phyloP scores from a whole-genome alignment of 306 rosid species.

The Leucaena leucocephala region DNA sequence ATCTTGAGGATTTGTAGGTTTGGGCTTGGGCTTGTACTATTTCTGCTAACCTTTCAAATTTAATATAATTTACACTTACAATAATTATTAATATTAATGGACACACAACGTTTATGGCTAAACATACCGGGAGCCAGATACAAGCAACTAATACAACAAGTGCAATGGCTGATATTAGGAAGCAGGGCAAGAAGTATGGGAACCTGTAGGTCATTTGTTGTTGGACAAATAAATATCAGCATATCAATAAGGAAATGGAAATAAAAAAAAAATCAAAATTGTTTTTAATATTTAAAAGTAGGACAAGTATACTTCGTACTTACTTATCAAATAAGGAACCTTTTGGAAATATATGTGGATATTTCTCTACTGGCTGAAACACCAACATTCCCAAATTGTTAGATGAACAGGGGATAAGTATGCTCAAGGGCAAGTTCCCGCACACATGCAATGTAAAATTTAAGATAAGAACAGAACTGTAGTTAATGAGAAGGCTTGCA shows the following conservation, averaged over 20 bases:
- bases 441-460: too few relatives aligned
- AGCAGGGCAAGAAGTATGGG: conserved; percentile 52
- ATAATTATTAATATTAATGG: not conserved
- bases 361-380: not conserved
- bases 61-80: not conserved
- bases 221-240: not conserved
- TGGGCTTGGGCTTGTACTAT: too few relatives aligned
- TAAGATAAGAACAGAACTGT: too few relatives aligned
- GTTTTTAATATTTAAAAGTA: not conserved
- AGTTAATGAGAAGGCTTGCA: too few relatives aligned
- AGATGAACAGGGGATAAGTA: not conserved
- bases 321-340: conserved; percentile 2
- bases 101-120: not conserved
- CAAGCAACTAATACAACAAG: conserved; percentile 29
- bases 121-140: conserved; percentile 56
- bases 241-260: not conserved
- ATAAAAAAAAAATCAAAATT: not conserved
- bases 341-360: conserved; percentile 2
- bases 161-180: conserved; percentile 42
- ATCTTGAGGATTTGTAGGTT: too few relatives aligned
- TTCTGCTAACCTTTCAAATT: too few relatives aligned
- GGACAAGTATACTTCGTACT: not conserved
- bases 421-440: too few relatives aligned
- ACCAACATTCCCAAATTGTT: not conserved
- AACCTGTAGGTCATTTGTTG: conserved; percentile 35